A percentile compares a stretch with the other conserved stretches of the same genome.
Conservation (phyloP, 1,284 basidiomycete species). For the Papiliotrema terrestris region DNA sequence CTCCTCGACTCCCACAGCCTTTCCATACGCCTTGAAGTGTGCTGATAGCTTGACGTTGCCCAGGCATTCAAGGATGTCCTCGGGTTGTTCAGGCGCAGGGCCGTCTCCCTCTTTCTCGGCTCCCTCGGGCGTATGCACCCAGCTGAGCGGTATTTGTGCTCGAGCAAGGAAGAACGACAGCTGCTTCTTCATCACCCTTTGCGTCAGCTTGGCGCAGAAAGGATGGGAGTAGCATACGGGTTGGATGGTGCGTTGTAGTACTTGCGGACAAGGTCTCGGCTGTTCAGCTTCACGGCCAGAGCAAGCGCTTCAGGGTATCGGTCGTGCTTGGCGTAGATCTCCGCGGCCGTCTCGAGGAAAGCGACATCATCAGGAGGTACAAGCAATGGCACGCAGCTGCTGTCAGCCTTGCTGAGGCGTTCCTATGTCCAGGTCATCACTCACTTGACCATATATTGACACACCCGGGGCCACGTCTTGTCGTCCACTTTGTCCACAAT, state of each 20-base stretch:
- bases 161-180: slow-evolving; percentile 91
- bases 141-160: slow-evolving; percentile 85
- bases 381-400: slow-evolving; percentile 82
- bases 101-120: slow-evolving; percentile 55
- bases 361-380: slow-evolving; percentile 88
- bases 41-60: slow-evolving; percentile 78
- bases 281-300: slow-evolving; percentile 81
- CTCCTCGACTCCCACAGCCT: slow-evolving; percentile 87
- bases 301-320: slow-evolving; percentile 90
- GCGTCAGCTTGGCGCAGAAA: neutral
- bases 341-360: slow-evolving; percentile 86
- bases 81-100: slow-evolving; percentile 62
- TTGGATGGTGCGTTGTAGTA: slow-evolving; percentile 87
- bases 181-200: slow-evolving; percentile 87
- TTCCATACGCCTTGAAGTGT: slow-evolving; percentile 88
- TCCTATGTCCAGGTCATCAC: slow-evolving; percentile 29
- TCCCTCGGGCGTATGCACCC: slow-evolving; percentile 62
- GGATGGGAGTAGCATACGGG: slow-evolving; percentile 56
- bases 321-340: slow-evolving; percentile 82
- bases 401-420: slow-evolving; percentile 10
- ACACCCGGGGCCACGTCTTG: slow-evolving; percentile 82
- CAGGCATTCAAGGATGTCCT: slow-evolving; percentile 78
- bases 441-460: slow-evolving; percentile 93
- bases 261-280: slow-evolving; percentile 68
- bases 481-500: slow-evolving; percentile 72